These are phyloP conservation scores for Cyclotella baltica DNA, from an alignment of 108 stramenopile genomes.

Conservation along the genomic window DNA sequence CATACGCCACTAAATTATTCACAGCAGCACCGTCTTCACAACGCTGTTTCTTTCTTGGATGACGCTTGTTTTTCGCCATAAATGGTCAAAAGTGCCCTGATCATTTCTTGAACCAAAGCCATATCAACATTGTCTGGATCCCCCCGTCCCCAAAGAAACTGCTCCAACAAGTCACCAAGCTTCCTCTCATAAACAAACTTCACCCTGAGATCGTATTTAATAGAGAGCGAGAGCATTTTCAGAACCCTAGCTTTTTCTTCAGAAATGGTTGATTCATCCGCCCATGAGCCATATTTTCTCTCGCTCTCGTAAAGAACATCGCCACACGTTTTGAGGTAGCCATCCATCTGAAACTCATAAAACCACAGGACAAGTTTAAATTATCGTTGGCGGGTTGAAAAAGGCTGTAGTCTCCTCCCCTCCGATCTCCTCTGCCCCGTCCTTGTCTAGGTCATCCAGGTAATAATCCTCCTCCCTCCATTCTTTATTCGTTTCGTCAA, in stretches of 20 bases:
- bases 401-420: not conserved
- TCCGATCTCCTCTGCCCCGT: not conserved
- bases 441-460: too few species aligned
- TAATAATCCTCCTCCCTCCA: too few species aligned
- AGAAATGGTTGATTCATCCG: not conserved
- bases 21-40: not conserved
- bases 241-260: not conserved
- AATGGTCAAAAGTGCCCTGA: not conserved
- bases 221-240: not conserved
- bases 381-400: not conserved
- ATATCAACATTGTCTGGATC: not conserved
- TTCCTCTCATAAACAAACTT: not conserved
- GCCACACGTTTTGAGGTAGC: not conserved
- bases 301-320: not conserved
- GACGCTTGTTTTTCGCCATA: not conserved
- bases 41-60: not conserved
- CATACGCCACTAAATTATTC: not conserved
- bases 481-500: not conserved
- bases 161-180: not conserved
- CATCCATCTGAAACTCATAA: not conserved
- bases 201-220: not conserved
- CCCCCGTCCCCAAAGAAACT: not conserved
- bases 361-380: not conserved
- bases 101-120: not conserved
- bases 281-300: not conserved